These are phyloP conservation scores for Vitis hybrid DNA, from an alignment of 177 flowering plant genomes.

Conservation along the genomic window DNA sequence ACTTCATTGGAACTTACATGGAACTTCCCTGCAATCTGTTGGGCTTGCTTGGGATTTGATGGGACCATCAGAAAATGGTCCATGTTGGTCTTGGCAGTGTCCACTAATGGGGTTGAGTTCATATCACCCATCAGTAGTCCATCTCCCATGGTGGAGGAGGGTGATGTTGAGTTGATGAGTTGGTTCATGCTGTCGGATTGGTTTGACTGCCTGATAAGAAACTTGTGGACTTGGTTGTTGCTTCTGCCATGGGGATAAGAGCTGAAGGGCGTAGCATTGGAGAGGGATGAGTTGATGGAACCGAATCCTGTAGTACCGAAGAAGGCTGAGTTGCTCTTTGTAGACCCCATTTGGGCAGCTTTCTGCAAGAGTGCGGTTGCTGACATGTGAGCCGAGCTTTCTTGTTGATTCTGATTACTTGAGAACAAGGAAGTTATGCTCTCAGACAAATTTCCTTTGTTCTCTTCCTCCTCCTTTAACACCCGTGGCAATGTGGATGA, in stretches of 20 bases:
- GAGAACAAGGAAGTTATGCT: slow-evolving; percentile 8
- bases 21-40: neutral
- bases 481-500: slow-evolving; percentile 7
- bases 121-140: neutral
- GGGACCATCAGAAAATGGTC: slow-evolving; percentile 1
- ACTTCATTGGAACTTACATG: slow-evolving; percentile 3
- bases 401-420: slow-evolving; percentile 8
- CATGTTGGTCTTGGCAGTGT: neutral
- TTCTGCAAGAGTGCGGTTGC: slow-evolving; percentile 42
- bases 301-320: slow-evolving; percentile 6
- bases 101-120: neutral
- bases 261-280: neutral
- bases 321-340: slow-evolving; percentile 22
- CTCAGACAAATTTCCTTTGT: slow-evolving; percentile 7
- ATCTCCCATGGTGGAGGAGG: neutral
- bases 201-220: neutral
- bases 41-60: neutral
- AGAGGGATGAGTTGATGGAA: slow-evolving; percentile 11
- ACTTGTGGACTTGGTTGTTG: slow-evolving; percentile 1
- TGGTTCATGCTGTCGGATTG: slow-evolving; percentile 11
- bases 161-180: slow-evolving; percentile 6
- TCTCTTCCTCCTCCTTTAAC: slow-evolving; percentile 23
- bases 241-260: neutral
- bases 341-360: slow-evolving; percentile 44
- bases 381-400: slow-evolving; percentile 25